Percentiles rank a stretch among this genome's conserved stretches.
These are phyloP conservation scores for Pichia eremophila DNA, from an alignment of 805 yeast species.

Conservation along the genomic window DNA sequence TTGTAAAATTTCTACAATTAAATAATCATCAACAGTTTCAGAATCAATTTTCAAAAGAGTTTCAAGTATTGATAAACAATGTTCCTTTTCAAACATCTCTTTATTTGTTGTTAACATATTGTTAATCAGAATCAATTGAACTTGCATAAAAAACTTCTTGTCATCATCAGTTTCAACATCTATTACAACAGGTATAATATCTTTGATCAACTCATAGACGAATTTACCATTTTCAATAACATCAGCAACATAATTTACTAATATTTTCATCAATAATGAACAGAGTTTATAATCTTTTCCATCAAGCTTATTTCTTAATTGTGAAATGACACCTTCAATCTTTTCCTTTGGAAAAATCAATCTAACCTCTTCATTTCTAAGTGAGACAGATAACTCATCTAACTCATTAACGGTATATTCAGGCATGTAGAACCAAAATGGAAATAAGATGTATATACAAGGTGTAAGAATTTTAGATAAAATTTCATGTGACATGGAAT, in stretches of 20 bases:
- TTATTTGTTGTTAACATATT: conserved; percentile 5
- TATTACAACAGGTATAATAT: neutral
- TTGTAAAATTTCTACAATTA: conserved; percentile 1
- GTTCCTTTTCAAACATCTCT: neutral
- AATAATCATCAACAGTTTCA: neutral
- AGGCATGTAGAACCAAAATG: neutral
- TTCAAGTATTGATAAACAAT: neutral
- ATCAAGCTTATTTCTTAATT: neutral
- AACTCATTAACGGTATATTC: neutral
- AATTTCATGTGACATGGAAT: too few relatives aligned
- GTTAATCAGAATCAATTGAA: conserved; percentile 4
- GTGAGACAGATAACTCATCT: conserved; percentile 1
- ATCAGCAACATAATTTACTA: conserved; percentile 14
- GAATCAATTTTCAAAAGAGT: neutral
- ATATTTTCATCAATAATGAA: conserved; percentile 4
- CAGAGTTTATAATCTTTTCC: neutral
- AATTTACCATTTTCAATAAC: conserved; percentile 5
- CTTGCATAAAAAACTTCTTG: neutral
- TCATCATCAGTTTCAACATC: neutral
- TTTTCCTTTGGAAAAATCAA: neutral
- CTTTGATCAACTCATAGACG: neutral
- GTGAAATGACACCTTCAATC: neutral
- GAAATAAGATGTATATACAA: too few relatives aligned
- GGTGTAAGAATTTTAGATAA: too few relatives aligned
- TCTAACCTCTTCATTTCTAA: conserved; percentile 5